A percentile compares a stretch with the other conserved stretches of the same genome.
Conservation (phyloP, 2,329 filamentous ascomycete species). For the Hypoxylon sp. region DNA sequence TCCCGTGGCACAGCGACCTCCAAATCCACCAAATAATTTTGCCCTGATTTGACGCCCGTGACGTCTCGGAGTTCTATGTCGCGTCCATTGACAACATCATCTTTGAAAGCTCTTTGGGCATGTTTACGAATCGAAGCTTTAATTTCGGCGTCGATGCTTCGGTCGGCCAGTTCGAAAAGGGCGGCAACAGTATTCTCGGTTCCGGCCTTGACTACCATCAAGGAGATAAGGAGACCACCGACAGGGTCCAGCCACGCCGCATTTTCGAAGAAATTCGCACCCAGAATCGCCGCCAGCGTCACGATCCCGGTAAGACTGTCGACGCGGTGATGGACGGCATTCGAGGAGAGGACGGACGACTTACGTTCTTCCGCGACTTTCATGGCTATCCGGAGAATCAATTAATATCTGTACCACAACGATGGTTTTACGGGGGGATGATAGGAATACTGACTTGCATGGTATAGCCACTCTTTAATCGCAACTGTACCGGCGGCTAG, state of each 20-base stretch:
- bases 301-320: conserved; percentile 96
- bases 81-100: conserved; percentile 62
- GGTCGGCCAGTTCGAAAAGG: conserved; percentile 90
- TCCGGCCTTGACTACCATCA: conserved; percentile 93
- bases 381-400: conserved; percentile 72
- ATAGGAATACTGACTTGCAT: conserved; percentile 79
- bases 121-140: conserved; percentile 78
- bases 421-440: background rate
- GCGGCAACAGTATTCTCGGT: conserved; percentile 86
- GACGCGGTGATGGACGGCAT: conserved; percentile 95
- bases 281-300: conserved; percentile 87
- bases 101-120: conserved; percentile 68
- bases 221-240: conserved; percentile 89
- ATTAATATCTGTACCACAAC: conserved; percentile 45
- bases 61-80: conserved; percentile 80
- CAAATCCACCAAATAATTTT: conserved; percentile 94
- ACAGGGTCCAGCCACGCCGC: conserved; percentile 95
- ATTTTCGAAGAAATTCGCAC: conserved; percentile 86
- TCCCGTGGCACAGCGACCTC: conserved; percentile 82
- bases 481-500: conserved; percentile 89
- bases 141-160: conserved; percentile 87
- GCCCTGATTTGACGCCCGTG: conserved; percentile 92
- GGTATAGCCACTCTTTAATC: conserved; percentile 97
- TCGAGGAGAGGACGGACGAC: conserved; percentile 94
- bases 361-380: conserved; percentile 95